phyloP scores from a whole-genome alignment of 495 filamentous ascomycete species.

The Hyaloscypha hepaticicola region DNA sequence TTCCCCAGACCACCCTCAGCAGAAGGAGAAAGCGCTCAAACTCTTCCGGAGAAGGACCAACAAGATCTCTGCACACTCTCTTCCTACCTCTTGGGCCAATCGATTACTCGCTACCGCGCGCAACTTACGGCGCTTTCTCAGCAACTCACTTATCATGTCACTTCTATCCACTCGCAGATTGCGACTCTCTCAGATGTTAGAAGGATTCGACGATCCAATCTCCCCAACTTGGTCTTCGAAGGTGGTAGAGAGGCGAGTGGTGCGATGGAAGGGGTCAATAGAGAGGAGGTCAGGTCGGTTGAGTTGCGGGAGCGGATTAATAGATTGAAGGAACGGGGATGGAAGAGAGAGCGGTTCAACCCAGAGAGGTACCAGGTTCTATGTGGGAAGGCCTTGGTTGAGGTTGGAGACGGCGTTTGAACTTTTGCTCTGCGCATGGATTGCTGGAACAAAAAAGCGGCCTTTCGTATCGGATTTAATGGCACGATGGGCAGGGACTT shows the following conservation, averaged over 20 bases:
- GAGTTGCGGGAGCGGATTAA: slow-evolving; percentile 44
- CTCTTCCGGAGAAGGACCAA: background rate
- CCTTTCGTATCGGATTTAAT: background rate
- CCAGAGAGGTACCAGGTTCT: slow-evolving; percentile 46
- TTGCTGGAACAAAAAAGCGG: background rate
- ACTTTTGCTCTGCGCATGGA: background rate
- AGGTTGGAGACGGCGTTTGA: slow-evolving; percentile 32
- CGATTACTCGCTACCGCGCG: slow-evolving; percentile 42
- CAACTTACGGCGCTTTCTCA: slow-evolving; percentile 41
- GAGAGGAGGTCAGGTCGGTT: slow-evolving; percentile 32
- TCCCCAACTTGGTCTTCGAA: slow-evolving; percentile 9
- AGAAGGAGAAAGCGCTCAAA: slow-evolving; percentile 8
- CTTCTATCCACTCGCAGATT: slow-evolving; percentile 21
- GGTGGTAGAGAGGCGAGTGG: background rate
- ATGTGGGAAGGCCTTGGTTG: slow-evolving; percentile 45
- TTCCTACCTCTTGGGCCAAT: slow-evolving; percentile 40
- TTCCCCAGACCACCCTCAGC: background rate
- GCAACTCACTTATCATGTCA: slow-evolving; percentile 28
- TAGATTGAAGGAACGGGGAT: slow-evolving; percentile 44
- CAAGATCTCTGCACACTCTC: slow-evolving; percentile 14
- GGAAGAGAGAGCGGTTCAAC: slow-evolving; percentile 52
- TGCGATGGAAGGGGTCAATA: slow-evolving; percentile 8
- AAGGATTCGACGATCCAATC: slow-evolving; percentile 15
- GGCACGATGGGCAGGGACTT: background rate
- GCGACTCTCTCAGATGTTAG: slow-evolving; percentile 9